Evolutionary conservation across 768 basidiomycete genomes (phyloP).

Genomic region (Termitomyces sp.): DNA sequence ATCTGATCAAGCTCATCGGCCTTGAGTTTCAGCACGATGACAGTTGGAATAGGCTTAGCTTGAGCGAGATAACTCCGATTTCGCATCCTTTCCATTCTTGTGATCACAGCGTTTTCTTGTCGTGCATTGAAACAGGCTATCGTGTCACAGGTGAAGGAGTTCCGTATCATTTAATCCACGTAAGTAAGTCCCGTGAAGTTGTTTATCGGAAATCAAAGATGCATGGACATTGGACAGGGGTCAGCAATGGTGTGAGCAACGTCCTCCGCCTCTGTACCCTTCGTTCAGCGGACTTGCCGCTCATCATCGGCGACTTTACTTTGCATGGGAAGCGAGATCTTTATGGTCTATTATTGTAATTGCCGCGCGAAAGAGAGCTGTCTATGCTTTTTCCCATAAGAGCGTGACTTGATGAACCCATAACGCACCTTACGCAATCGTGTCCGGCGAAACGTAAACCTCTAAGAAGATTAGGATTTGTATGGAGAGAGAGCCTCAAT

Average conservation of each 20-base stretch:
- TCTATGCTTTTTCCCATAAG: not conserved
- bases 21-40: not conserved
- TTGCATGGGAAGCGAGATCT: not conserved
- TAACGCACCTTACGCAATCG: not conserved
- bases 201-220: not conserved
- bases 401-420: not conserved
- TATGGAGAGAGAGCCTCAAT: not conserved
- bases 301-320: not conserved
- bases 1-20: not conserved
- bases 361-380: not conserved
- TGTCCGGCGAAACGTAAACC: not conserved
- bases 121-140: not conserved
- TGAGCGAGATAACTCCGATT: not conserved
- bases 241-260: too few species aligned
- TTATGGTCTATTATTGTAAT: not conserved
- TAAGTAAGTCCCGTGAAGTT: not conserved
- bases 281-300: not conserved
- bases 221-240: not conserved
- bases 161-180: not conserved
- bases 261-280: not conserved
- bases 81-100: not conserved
- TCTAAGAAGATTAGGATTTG: not conserved
- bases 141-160: not conserved
- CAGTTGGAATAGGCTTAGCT: not conserved
- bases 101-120: not conserved